phyloP scores from a whole-genome alignment of 202 grass and related monocot genomes.

The Setaria italica region DNA sequence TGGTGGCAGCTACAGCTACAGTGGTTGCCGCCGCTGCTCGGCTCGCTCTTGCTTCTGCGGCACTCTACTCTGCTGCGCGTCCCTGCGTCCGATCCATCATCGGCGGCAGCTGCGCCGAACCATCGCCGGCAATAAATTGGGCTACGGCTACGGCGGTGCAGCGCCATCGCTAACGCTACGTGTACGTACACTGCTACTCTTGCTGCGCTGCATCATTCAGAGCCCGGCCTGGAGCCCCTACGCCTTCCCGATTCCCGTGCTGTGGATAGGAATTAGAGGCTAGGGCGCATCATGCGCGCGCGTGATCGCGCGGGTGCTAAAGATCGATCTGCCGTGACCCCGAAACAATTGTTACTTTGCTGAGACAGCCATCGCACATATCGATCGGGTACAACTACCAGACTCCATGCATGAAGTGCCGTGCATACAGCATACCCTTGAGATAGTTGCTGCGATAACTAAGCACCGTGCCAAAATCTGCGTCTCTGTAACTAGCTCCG shows the following conservation, averaged over 20 bases:
- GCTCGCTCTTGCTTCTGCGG: constrained; percentile 13
- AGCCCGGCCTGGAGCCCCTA: background rate
- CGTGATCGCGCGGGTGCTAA: background rate
- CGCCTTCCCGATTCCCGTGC: background rate
- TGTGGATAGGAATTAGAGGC: background rate
- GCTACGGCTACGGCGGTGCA: background rate
- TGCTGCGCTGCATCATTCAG: background rate
- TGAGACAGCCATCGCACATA: background rate
- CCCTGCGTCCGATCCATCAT: background rate
- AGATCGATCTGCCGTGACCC: background rate
- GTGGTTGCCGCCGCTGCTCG: background rate
- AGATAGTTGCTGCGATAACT: too few relatives aligned
- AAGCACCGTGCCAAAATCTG: too few relatives aligned
- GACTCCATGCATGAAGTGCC: too few relatives aligned
- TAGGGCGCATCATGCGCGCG: background rate
- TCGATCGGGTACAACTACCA: too few relatives aligned
- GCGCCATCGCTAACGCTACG: background rate
- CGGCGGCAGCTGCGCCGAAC: constrained; percentile 11
- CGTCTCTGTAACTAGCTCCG: too few relatives aligned
- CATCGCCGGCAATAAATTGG: constrained; percentile 15
- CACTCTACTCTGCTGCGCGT: background rate
- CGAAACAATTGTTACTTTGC: background rate
- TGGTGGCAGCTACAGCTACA: background rate
- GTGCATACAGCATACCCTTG: too few relatives aligned
- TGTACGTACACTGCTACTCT: too few relatives aligned